Percentiles rank a stretch among this genome's conserved stretches.
Conservation (phyloP, 2,329 filamentous ascomycete genomes). For the Venturia effusa region DNA sequence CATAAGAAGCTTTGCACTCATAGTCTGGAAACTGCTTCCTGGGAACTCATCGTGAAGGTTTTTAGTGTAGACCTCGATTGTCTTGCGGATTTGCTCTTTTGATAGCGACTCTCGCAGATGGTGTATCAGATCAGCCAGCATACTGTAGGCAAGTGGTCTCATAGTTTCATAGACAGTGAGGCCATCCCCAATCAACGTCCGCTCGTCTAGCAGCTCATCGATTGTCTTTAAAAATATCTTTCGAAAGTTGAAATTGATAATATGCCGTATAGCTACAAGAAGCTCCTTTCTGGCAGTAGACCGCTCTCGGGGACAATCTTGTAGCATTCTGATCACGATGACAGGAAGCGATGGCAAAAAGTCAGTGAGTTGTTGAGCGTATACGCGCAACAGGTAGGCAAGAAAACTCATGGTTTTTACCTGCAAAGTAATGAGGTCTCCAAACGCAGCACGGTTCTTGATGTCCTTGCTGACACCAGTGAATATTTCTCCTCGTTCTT, state of each 20-base stretch:
- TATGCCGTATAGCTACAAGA: slow-evolving; percentile 90
- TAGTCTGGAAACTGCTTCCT: slow-evolving; percentile 97
- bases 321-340: slow-evolving; percentile 80
- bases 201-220: slow-evolving; percentile 86
- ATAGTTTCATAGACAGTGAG: slow-evolving; percentile 95
- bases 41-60: slow-evolving; percentile 94
- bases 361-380: slow-evolving; percentile 75
- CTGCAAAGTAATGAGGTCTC: slow-evolving; percentile 94
- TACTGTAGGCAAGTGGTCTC: slow-evolving; percentile 90
- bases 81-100: slow-evolving; percentile 86
- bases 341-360: slow-evolving; percentile 78
- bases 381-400: slow-evolving; percentile 82
- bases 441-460: slow-evolving; percentile 86
- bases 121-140: slow-evolving; percentile 96
- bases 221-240: slow-evolving; percentile 93
- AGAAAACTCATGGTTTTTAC: slow-evolving; percentile 99
- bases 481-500: slow-evolving; percentile 68
- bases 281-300: slow-evolving; percentile 90
- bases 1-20: slow-evolving; percentile 92
- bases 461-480: slow-evolving; percentile 90
- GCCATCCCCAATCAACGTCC: slow-evolving; percentile 88
- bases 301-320: slow-evolving; percentile 91
- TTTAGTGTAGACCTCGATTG: slow-evolving; percentile 92
- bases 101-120: slow-evolving; percentile 85
- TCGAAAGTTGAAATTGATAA: slow-evolving; percentile 97